phyloP scores from a whole-genome alignment of 2,329 filamentous ascomycete genomes.

The Penicillium sp. region DNA sequence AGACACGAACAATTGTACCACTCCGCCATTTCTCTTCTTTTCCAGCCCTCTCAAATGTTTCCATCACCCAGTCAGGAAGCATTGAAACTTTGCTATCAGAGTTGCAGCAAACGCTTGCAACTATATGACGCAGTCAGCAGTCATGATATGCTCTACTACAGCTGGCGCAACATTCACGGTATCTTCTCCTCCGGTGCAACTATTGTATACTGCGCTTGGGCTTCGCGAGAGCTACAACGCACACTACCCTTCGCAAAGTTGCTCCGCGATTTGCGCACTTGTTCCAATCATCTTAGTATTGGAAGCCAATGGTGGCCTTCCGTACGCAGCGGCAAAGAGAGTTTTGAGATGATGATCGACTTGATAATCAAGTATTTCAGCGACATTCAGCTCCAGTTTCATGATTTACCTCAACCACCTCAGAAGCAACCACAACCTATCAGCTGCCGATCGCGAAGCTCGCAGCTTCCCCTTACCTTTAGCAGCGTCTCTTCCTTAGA shows the following conservation, averaged over 20 bases:
- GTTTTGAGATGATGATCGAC: constrained; percentile 41
- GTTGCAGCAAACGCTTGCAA: constrained; percentile 34
- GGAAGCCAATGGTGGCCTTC: constrained; percentile 52
- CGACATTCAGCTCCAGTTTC: constrained; percentile 16
- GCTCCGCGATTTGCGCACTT: constrained; percentile 38
- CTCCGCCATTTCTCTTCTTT: constrained; percentile 42
- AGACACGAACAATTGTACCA: constrained; percentile 45
- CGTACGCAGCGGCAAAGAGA: constrained; percentile 40
- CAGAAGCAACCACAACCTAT: neutral
- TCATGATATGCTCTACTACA: constrained; percentile 39
- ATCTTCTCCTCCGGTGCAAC: constrained; percentile 49
- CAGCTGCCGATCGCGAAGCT: neutral
- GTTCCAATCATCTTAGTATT: constrained; percentile 47
- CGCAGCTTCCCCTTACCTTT: neutral
- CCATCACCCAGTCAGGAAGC: constrained; percentile 38
- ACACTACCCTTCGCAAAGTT: constrained; percentile 32
- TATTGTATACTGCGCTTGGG: constrained; percentile 49
- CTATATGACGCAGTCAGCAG: constrained; percentile 43
- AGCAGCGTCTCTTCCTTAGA: neutral
- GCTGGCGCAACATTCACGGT: constrained; percentile 48
- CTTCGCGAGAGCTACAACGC: constrained; percentile 37
- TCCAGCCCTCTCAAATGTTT: constrained; percentile 47
- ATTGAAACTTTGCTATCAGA: constrained; percentile 40
- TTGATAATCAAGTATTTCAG: constrained; percentile 34
- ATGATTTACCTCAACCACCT: neutral